Evolutionary conservation across 164 flowering plant genomes (phyloP), one percentile per base, ranked within the genome.

Genomic region (Aristolochia californica): DNA sequence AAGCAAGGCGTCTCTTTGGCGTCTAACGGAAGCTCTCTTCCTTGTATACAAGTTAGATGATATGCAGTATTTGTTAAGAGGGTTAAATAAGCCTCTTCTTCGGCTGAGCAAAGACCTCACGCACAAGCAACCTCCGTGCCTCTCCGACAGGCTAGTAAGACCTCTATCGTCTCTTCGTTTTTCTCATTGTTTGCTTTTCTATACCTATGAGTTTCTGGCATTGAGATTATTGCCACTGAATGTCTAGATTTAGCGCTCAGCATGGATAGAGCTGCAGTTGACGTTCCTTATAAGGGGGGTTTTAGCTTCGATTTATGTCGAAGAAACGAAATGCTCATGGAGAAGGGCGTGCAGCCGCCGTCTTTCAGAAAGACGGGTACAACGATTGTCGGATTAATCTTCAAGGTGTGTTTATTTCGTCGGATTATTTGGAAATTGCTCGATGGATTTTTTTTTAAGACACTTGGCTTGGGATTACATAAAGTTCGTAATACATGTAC

Each of bases 381-480:
- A 0, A 84, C 91, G 1, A 87, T 89, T 55, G 97, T 87, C n/a
- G 91, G 95, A 18, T 48, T 89, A 11, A 63, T 87, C 30, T 89
- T 80, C 52, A 60, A 89, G 90, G 97, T 86, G 62, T 16, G 11
- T 16, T 5, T 16, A 15, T 2, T 54, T 17, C 17, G 21, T 54
- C 10, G 8, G 13, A 17, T 10, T 13, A 12, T 22, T 22, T 20
- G 14, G 1, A 24, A 20, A 22, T 20, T 49, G 25, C 20, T 21
- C 2, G 13, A 50, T 4, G 26, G 22, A 1, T 10, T 50, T 23
- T 21, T 50, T 24, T 22, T 50, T 11, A 22, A 13, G 20, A 21
- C 21, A 17, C 16, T 14, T 16, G 50, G 50, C 21, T n/a, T 2
- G 3, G 50, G 50, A 16, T n/a, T 14, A 21, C 40, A 2, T 34